Base-by-base conservation (phyloP, 176 grass and related monocot genomes). In the Raddia guianensis region DNA sequence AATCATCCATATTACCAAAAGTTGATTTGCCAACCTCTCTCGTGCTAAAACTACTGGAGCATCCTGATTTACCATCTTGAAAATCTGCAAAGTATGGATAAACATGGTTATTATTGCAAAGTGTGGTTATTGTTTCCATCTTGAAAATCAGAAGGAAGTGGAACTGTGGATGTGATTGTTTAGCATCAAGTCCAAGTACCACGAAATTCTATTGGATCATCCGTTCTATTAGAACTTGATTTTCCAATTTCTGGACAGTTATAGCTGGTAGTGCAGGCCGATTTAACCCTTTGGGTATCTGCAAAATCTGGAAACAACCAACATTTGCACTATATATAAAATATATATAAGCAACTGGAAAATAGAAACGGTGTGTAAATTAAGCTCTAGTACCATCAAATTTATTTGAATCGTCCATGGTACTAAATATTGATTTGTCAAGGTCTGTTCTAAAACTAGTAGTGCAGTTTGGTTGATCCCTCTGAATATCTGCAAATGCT, bases 11-110 rank as follows among this genome's bases (percentile, higher is more conserved):
- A 14, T 61, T 55, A 46, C 63, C 55, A 64, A 76, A 64, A 49
- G 71, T 76, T 80, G 76, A 56, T 70, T 57, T 89, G 57, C 63
- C 82, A 80, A 70, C 76, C 46, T 84, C 55, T 71, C 20, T 69
- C 63, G 76, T 42, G 16, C 63, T 61, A 70, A 47, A 85, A 85
- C 42, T 80, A 32, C 8, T 64, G 5, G 76, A 15, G 15, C 40
- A 70, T 80, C 37, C 47, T 64, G 63, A 84, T 84, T 59, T 66
- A 60, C 50, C 68, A 66, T 74, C 34, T 46, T 65, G 82, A 89
- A 56, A 12, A 80, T 80, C 87, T 89, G 33, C 64, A 80, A 37
- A 43, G 49, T 3, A 9, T 9, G 12, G 48, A 74, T 10, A 70
- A 76, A 70, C 55, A 80, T 55, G 69, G 63, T 49, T 70, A 55